These are phyloP conservation scores for Cytospora piceae DNA, from an alignment of 2,329 filamentous ascomycete genomes.

Conservation along the genomic window DNA sequence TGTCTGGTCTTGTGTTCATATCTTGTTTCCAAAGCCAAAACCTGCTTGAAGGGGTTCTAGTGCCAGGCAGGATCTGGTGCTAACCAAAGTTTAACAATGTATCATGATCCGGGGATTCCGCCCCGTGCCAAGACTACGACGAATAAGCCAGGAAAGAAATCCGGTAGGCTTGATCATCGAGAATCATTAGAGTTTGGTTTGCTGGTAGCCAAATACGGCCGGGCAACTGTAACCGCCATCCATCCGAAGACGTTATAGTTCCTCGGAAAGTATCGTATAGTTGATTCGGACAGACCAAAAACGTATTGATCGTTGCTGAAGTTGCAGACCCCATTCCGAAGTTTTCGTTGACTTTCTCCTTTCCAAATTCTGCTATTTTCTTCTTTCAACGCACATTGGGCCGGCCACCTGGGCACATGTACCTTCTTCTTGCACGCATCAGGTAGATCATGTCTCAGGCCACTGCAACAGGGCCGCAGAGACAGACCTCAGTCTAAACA, in stretches of 20 bases:
- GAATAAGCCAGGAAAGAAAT: not conserved
- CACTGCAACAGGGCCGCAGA: constrained; percentile 7
- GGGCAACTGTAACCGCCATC: not conserved
- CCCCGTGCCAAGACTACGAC: not conserved
- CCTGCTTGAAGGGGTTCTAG: not conserved
- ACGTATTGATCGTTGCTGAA: too few species aligned
- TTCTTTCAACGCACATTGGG: not conserved
- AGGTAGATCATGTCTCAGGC: not conserved
- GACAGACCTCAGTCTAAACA: constrained; percentile 6
- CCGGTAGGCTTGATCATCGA: not conserved
- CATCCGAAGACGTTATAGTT: not conserved
- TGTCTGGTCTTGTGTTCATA: not conserved
- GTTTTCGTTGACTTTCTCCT: not conserved
- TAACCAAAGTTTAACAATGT: not conserved
- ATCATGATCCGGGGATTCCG: not conserved
- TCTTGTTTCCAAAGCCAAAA: too few species aligned
- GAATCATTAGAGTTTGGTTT: not conserved
- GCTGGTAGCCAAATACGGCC: not conserved
- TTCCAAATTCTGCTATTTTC: not conserved
- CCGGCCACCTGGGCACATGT: too few species aligned
- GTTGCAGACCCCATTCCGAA: not conserved
- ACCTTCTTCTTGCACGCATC: not conserved
- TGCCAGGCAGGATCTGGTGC: not conserved
- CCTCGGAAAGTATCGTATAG: not conserved
- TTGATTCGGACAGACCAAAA: not conserved